Evolutionary conservation across 345 rosid species (phyloP), one percentile per base, ranked within the genome.

Genomic region (Psidium friedrichsthalianum): DNA sequence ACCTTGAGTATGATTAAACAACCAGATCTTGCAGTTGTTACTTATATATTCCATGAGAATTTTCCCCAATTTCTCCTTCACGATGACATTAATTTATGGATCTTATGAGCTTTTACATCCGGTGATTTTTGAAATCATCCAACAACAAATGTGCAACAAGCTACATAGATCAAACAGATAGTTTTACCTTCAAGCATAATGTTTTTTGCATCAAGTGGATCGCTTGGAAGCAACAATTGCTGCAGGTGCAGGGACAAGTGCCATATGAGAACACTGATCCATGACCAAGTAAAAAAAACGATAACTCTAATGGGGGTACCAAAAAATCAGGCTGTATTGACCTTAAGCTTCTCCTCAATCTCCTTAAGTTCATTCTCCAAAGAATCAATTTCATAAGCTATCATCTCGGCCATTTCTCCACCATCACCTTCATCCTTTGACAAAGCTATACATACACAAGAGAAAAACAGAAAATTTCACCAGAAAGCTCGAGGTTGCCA

Each of bases 401-500:
- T 94, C 98, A 97, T 97, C 90, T 97, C 98, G 82, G 95, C 94
- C 99, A 97, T 97, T 85, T 94, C 99, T 89, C 90, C 95, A 86
- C 95, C 98, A 83, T 89, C 91, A 83, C 92, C 94, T 85, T 90
- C 94, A 82, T 95, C 98, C 90, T 93, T 94, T 40, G 91, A 93
- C 87, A 97, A 90, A 88, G 92, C 98, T 97, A 90, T 74, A 57
- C 22, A 29, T 49, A 47, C 56, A 80, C n/a, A 12, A 15, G 80
- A 64, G 64, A 32, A 82, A 86, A 27, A 32, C 59, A 83, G 74
- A 87, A 36, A 81, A 1, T 52, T 25, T 82, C 58, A 78, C 25
- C 82, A 24, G 64, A 56, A 83, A 82, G 36, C 36, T 20, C 3
- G 29, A 53, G 36, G 22, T 42, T 61, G 14, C 22, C 22, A 11